phyloP scores from a whole-genome alignment of 257 asterid species.

The Capsicum rhomboideum region DNA sequence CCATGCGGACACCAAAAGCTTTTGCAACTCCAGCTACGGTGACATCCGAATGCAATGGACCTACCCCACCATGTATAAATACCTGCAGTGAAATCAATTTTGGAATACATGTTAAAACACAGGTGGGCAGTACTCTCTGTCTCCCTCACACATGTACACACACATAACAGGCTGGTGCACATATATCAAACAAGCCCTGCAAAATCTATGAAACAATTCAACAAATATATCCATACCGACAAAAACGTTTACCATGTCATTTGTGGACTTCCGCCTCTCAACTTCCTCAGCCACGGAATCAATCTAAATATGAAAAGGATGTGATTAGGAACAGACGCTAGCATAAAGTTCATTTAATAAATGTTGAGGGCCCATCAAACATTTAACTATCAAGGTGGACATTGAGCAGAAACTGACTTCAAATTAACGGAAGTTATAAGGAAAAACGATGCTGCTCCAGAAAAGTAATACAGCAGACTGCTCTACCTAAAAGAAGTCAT shows the following conservation, averaged over 20 bases:
- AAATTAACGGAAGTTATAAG: neutral
- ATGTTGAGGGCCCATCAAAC: neutral
- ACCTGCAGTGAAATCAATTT: slow-evolving; percentile 33
- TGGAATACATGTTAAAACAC: neutral
- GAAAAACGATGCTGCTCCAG: neutral
- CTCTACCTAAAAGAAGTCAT: neutral
- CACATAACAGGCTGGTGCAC: neutral
- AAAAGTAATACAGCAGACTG: neutral
- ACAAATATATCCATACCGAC: neutral
- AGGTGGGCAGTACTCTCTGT: neutral
- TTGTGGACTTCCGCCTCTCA: slow-evolving; percentile 54
- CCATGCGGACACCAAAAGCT: slow-evolving; percentile 91
- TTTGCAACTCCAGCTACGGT: slow-evolving; percentile 90
- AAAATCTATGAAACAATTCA: neutral
- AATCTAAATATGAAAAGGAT: slow-evolving; percentile 39
- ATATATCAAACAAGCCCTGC: neutral
- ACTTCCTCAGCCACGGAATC: slow-evolving; percentile 94
- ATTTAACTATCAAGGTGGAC: neutral
- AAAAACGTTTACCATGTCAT: slow-evolving; percentile 49
- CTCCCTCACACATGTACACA: neutral
- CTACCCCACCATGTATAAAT: slow-evolving; percentile 87
- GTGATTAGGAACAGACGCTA: neutral
- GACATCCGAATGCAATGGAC: slow-evolving; percentile 84
- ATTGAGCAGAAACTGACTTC: neutral
- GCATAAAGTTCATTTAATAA: neutral